Base-by-base conservation (phyloP, 2,329 filamentous ascomycete species). In the Cytospora paraplurivora region DNA sequence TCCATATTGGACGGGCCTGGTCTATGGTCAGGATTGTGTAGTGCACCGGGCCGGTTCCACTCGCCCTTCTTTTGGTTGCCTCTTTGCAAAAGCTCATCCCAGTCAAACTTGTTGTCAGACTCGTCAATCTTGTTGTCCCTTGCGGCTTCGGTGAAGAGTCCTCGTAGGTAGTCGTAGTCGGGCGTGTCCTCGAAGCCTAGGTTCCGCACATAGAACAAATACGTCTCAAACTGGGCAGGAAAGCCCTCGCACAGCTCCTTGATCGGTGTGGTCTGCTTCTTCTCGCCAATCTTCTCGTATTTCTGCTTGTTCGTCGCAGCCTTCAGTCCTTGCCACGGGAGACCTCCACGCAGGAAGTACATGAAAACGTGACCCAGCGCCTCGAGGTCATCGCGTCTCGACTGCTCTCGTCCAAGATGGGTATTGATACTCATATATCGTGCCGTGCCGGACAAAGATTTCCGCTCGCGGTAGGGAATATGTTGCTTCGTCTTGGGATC, bases 391-490 rank as follows among this genome's bases (percentile, higher is more conserved):
- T 99, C 95, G 78, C 95, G 85, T 74, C 95, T 88, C 63, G 94
- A 98, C 77, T 99, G 95, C 76, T 99, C 95, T 65, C 95, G 88
- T 60, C 95, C 95, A 69, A 98, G 79, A 83, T 99, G 95, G 62
- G 95, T 99, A 80, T 99, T 99, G 86, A 99, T 98, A 80, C 92
- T 96, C 95, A 98, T 98, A 79, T 99, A 99, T 75, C 95, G 87
- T 67, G 95, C 95, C 63, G 95, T 99, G 67, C 95, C 95, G 4
- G 94, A 98, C 66, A 99, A 82, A 6, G 94, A 97, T 80, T 99
- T 99, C 72, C 95, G 88, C 81, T 98, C 95, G 72, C 95, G 87
- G 77, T 98, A 98, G 13, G 95, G 93, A 70, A 98, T 98, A 79
- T 99, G 95, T 77, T 98, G 95, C 80, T 98, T 98, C 44, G 95